phyloP scores from a whole-genome alignment of 306 rosid genomes.

The Medicago arabica region DNA sequence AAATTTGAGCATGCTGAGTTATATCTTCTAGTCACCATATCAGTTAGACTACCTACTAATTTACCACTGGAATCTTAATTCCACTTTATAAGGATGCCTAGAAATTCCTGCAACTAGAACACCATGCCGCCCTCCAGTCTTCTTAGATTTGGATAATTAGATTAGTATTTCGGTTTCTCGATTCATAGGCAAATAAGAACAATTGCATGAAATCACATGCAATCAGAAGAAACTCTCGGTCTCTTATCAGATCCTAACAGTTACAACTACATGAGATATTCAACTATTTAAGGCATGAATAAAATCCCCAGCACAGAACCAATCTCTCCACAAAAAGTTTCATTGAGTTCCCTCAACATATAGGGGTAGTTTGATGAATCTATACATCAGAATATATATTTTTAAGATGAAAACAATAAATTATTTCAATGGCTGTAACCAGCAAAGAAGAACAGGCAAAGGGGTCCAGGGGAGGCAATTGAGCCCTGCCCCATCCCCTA shows the following conservation, averaged over 20 bases:
- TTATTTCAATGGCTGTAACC: not conserved
- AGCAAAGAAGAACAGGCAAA: conserved; percentile 23
- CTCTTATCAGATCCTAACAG: conserved; percentile 26
- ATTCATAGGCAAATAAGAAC: conserved; percentile 17
- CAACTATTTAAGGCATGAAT: conserved; percentile 17
- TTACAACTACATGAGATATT: conserved; percentile 9
- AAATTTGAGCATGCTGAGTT: conserved; percentile 22
- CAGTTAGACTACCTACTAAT: conserved; percentile 36
- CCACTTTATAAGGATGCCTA: conserved; percentile 22
- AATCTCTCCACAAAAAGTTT: not conserved
- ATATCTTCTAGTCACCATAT: conserved; percentile 24
- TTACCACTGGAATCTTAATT: conserved; percentile 29
- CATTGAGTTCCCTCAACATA: not conserved
- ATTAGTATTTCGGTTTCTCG: conserved; percentile 35
- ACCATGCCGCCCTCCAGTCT: not conserved
- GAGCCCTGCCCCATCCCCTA: not conserved
- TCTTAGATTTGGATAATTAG: conserved; percentile 35
- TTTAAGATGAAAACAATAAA: not conserved
- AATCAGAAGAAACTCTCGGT: conserved; percentile 27
- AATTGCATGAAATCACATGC: conserved; percentile 17
- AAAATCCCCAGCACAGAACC: conserved; percentile 10
- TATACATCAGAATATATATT: not conserved
- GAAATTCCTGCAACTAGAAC: conserved; percentile 29
- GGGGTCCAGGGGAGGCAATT: not conserved
- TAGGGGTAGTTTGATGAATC: not conserved